Percentiles rank a stretch among this genome's conserved stretches.
phyloP scores from a whole-genome alignment of 2,329 filamentous ascomycete species.

The Beauveria bassiana region DNA sequence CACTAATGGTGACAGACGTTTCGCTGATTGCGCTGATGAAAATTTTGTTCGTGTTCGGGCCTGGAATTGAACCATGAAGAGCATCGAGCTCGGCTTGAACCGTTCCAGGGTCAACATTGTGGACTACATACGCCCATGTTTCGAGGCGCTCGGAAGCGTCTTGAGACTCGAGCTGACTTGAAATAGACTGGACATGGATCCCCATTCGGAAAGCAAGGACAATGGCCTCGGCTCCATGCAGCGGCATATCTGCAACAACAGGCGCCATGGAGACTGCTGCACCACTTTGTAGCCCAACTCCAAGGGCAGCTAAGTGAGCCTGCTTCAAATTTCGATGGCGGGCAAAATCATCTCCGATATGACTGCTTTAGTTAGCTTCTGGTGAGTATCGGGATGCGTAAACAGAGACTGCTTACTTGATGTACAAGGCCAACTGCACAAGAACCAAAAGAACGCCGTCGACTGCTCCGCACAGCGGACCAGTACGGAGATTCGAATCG shows the following conservation, averaged over 20 bases:
- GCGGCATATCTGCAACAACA: constrained; percentile 30
- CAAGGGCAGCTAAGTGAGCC: constrained; percentile 28
- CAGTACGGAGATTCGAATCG: constrained; percentile 29
- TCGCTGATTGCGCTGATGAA: constrained; percentile 31
- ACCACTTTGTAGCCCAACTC: constrained; percentile 36
- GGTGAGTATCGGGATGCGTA: background rate
- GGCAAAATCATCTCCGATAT: background rate
- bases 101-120: constrained; percentile 21
- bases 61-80: constrained; percentile 5
- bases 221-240: constrained; percentile 33
- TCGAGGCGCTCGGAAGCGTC: constrained; percentile 19
- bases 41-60: constrained; percentile 27
- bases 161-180: constrained; percentile 31
- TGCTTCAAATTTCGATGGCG: background rate
- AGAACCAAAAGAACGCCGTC: constrained; percentile 35
- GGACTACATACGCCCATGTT: constrained; percentile 35
- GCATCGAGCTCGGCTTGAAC: constrained; percentile 32
- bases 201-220: constrained; percentile 39
- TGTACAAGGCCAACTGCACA: constrained; percentile 33
- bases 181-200: constrained; percentile 33
- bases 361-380: background rate
- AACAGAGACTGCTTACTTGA: constrained; percentile 29
- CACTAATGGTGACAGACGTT: constrained; percentile 30
- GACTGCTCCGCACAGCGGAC: constrained; percentile 33
- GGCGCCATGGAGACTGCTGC: constrained; percentile 34